Evolutionary conservation across 768 basidiomycete species (phyloP), one percentile per base, ranked within the genome.

Genomic region (Podaxis sp.): DNA sequence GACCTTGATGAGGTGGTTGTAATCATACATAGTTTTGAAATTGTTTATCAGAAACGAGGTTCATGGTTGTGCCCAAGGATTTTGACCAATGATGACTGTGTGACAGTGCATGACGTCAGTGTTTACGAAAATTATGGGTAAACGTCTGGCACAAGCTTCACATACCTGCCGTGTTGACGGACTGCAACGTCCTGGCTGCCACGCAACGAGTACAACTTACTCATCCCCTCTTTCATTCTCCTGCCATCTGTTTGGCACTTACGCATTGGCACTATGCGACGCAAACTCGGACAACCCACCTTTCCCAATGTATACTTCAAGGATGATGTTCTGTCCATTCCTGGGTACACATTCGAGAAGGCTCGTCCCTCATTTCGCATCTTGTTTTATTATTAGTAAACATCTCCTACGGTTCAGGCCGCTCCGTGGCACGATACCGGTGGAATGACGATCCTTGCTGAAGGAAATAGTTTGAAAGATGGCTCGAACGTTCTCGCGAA

Each of bases 321-420:
- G 67, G 84, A 84, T 70, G 78, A 76, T 28, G 74, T 87, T 38
- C 81, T 90, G 7, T 85, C 84, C 12, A 79, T 89, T n/a, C 87
- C 88, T 15, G 88, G 87, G 1, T 90, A 87, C 69, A 85, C 86
- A 0, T 89, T 90, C 67, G 87, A 88, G 67, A 86, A 85, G 81
- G 88, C 86, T 56, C 17, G 76, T 64, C 28, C 38, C 63, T 49
- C 46, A 54, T 58, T 49, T 26, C 10, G 4, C 2, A 4, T 37
- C 15, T 46, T 24, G 12, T 38, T 37, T 52, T 41, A 38, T 55
- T 33, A 54, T 40, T 33, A 10, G 44, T 52, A 26, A 49, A 64
- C 5, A 22, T 17, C 20, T 17, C 61, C 52, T 50, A 67, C 57
- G 65, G 62, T 22, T 46, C 57, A 89, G 87, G 87, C 85, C 22